These are phyloP conservation scores for Cladophialophora carrionii DNA, from an alignment of 2,329 filamentous ascomycete species.

Conservation along the genomic window DNA sequence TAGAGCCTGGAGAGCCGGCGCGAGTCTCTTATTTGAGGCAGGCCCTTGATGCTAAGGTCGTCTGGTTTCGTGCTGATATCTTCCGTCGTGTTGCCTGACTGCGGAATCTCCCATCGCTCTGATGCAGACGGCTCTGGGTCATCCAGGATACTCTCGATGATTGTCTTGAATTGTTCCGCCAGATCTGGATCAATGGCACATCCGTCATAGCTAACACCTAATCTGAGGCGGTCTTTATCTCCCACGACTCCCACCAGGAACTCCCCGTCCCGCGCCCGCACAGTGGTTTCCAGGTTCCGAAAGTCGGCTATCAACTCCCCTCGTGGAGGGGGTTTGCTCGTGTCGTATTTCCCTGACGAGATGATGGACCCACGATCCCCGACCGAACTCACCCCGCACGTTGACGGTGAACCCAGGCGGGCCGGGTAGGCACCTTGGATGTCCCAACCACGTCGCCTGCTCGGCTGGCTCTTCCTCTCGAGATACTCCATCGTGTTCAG, in stretches of 20 bases:
- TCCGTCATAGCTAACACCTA: constrained; percentile 33
- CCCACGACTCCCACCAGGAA: constrained; percentile 35
- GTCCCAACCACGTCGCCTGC: constrained; percentile 26
- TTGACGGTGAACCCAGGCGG: constrained; percentile 20
- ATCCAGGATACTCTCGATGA: constrained; percentile 34
- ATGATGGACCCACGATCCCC: constrained; percentile 31
- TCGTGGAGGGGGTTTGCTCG: neutral
- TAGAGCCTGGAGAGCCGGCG: neutral
- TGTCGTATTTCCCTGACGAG: constrained; percentile 29
- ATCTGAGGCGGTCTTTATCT: constrained; percentile 26
- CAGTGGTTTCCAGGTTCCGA: constrained; percentile 27
- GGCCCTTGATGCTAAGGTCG: neutral
- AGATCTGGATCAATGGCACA: constrained; percentile 33
- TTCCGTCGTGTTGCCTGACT: neutral
- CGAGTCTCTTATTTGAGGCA: neutral
- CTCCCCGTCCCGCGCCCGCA: constrained; percentile 35
- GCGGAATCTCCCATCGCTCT: neutral
- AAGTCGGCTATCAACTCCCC: constrained; percentile 30
- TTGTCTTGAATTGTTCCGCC: constrained; percentile 32
- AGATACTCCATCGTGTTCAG: constrained; percentile 33
- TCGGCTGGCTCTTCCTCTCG: constrained; percentile 15
- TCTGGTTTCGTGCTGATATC: neutral
- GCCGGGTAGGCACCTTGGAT: constrained; percentile 33
- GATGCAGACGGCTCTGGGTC: neutral
- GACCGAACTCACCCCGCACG: constrained; percentile 37